phyloP scores from a whole-genome alignment of 768 basidiomycete species.

The Favolaschia claudopus region DNA sequence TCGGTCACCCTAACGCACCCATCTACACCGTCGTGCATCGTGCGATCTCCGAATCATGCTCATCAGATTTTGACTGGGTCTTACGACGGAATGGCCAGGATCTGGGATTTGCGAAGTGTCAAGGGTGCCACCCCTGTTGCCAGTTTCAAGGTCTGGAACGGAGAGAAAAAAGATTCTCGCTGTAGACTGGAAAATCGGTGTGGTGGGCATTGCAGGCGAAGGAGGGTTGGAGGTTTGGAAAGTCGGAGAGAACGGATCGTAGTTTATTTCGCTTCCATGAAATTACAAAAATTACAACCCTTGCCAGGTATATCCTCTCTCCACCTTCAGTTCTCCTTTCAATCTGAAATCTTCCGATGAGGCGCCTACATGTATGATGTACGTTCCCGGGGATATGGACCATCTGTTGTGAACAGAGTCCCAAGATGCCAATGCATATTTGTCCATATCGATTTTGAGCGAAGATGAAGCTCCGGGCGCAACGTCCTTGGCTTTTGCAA shows the following conservation, averaged over 20 bases:
- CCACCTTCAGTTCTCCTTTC: constrained; percentile 39
- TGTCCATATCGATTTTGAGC: constrained; percentile 64
- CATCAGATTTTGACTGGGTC: constrained; percentile 75
- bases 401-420: constrained; percentile 53
- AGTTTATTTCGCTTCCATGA: neutral
- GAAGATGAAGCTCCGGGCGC: constrained; percentile 54
- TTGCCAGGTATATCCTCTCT: constrained; percentile 56
- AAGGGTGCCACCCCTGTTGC: constrained; percentile 62
- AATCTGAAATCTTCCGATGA: constrained; percentile 44
- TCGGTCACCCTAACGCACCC: constrained; percentile 62
- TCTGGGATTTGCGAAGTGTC: constrained; percentile 82
- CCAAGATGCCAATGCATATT: constrained; percentile 76
- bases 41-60: constrained; percentile 32
- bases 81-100: constrained; percentile 78
- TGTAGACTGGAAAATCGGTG: constrained; percentile 60
- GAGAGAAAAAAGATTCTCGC: constrained; percentile 63
- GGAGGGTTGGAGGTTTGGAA: constrained; percentile 73
- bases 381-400: constrained; percentile 59
- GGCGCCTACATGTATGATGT: constrained; percentile 56
- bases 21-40: constrained; percentile 72
- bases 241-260: constrained; percentile 42
- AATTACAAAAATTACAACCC: constrained; percentile 45
- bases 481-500: constrained; percentile 63
- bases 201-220: constrained; percentile 69
- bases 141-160: constrained; percentile 68